Percentiles rank a stretch among this genome's conserved stretches.
phyloP scores from a whole-genome alignment of 176 grass and related monocot genomes.

The Chloris gayana region DNA sequence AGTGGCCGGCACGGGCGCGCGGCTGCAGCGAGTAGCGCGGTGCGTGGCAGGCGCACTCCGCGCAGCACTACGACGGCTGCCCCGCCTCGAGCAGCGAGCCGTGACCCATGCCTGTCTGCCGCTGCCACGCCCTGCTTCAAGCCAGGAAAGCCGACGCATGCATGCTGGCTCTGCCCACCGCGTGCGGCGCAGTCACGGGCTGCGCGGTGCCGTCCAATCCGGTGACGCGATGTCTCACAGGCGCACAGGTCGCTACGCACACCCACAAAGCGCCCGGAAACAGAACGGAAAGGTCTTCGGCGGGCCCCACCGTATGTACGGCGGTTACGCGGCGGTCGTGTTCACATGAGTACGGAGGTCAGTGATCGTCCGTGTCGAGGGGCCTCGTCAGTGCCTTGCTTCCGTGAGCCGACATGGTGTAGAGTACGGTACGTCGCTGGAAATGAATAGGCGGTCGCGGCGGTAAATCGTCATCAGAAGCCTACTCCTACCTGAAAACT shows the following conservation, averaged over 20 bases:
- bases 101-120: not conserved
- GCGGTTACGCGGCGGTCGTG: not conserved
- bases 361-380: not conserved
- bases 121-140: not conserved
- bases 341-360: not conserved
- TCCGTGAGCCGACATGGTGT: slow-evolving; percentile 1
- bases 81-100: not conserved
- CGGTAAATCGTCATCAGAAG: not conserved
- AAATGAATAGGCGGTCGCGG: not conserved
- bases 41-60: not conserved
- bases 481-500: too few relatives aligned
- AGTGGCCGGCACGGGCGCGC: not conserved
- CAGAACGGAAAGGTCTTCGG: not conserved
- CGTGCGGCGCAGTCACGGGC: not conserved
- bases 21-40: not conserved
- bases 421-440: not conserved
- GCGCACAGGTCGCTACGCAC: not conserved
- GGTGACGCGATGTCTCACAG: slow-evolving; percentile 6
- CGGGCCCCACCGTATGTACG: not conserved
- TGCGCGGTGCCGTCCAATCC: not conserved
- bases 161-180: not conserved
- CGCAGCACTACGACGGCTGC: not conserved
- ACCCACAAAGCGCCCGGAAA: slow-evolving; percentile 10
- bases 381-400: not conserved
- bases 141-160: not conserved